Percentiles rank a stretch among this genome's conserved stretches.
These are phyloP conservation scores for Lactifluus rugatus DNA, from an alignment of 768 basidiomycete species.

Conservation along the genomic window DNA sequence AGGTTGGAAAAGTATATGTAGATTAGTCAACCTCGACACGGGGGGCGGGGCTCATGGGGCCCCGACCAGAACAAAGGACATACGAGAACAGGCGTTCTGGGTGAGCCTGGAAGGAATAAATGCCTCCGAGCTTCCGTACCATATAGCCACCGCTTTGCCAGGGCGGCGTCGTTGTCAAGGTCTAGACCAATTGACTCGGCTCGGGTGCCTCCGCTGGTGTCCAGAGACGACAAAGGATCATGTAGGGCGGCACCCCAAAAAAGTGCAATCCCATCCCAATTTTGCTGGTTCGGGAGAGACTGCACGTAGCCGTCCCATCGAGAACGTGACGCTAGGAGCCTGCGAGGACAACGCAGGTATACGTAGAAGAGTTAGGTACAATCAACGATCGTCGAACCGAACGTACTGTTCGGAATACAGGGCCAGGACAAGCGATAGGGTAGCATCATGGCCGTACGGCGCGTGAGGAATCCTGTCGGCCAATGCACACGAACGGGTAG, in stretches of 20 bases:
- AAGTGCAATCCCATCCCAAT: conserved; percentile 21
- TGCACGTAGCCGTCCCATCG: conserved; percentile 24
- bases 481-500: conserved; percentile 20
- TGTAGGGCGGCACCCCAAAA: conserved; percentile 20
- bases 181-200: neutral
- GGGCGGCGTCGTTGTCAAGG: conserved; percentile 9
- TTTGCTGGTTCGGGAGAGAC: conserved; percentile 19
- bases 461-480: conserved; percentile 18
- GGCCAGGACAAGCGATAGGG: conserved; percentile 23
- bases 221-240: neutral
- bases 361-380: neutral
- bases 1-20: no score
- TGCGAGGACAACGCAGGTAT: conserved; percentile 1
- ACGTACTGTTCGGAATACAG: conserved; percentile 22
- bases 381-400: neutral
- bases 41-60: no score
- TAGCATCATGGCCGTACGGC: conserved; percentile 20
- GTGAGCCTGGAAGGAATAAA: conserved; percentile 6
- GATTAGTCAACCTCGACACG: neutral
- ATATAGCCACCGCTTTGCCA: conserved; percentile 15
- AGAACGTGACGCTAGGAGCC: conserved; percentile 16
- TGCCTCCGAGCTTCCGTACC: conserved; percentile 14
- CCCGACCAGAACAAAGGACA: neutral
- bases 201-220: neutral
- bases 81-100: conserved; percentile 7